Base-by-base conservation (phyloP, 2,329 filamentous ascomycete genomes). In the Diplocarpon mali region DNA sequence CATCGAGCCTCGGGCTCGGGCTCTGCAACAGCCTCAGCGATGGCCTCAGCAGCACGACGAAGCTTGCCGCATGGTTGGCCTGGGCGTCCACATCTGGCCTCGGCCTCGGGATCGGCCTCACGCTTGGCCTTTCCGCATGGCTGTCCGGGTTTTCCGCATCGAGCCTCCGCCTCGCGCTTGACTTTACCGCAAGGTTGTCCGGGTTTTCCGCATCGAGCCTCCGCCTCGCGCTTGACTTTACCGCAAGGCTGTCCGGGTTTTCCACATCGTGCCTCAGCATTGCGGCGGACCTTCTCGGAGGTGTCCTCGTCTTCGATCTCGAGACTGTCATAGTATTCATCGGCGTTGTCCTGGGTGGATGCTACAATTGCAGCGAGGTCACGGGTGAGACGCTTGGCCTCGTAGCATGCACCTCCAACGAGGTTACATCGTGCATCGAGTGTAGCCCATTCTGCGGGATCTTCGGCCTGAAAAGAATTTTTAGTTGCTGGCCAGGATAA, bases 331-430 rank as follows among this genome's bases (percentile, higher is more conserved):
- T 34, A 47, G 32, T 28, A 52, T 2, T 35, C 44, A 12, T 35
- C 45, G 20, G 47, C 38, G 15, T 52, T 44, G 27, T 45, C 43
- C 17, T 48, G 43, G 39, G 42, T 43, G 32, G 46, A 24, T 38
- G 48, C 37, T 30, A 48, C 50, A 46, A 61, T 61, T 13, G 60
- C 50, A 28, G 66, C 58, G 24, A 66, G 56, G 11, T 62, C 62
- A 40, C 64, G 62, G 37, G 64, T 64, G 14, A 63, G 64, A 50
- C 66, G 67, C 58, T 66, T 67, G 44, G 62, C 61, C 54, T 67
- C 66, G 58, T 60, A 65, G 65, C 70, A 73, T 17, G 61, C 51
- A 52, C 66, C 59, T 29, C 68, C 67, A 27, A 59, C 59, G 31
- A 60, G 56, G 49, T 62, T 51, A 55, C 69, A 70, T 52, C 60